Conservation (phyloP, 805 yeast species). For the Candida silvicultrix region DNA sequence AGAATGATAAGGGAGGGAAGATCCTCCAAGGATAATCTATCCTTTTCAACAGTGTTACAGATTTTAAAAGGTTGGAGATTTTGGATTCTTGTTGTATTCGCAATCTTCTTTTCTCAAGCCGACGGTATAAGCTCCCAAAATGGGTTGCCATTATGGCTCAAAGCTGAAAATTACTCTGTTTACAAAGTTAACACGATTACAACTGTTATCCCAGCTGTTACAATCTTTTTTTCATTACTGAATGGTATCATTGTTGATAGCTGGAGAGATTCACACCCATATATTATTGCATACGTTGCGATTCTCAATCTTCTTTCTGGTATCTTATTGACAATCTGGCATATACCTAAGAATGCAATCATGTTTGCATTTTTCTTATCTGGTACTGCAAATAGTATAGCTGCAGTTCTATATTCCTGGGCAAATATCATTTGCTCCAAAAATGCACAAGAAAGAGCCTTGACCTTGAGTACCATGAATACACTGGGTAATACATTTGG, state of each 20-base stretch:
- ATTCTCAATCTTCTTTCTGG: conserved; percentile 24
- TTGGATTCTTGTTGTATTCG: conserved; percentile 37
- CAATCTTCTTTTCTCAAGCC: conserved; percentile 28
- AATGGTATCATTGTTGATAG: conserved; percentile 25
- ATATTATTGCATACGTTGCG: conserved; percentile 17
- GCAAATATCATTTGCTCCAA: conserved; percentile 50
- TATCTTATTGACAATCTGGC: conserved; percentile 28
- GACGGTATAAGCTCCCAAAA: conserved; percentile 25
- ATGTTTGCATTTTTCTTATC: conserved; percentile 57
- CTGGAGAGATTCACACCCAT: conserved; percentile 21
- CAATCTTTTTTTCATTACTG: conserved; percentile 17
- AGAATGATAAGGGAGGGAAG: conserved; percentile 24
- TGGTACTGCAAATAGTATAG: conserved; percentile 55
- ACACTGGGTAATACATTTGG: conserved; percentile 45
- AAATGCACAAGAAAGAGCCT: conserved; percentile 46
- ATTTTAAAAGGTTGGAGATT: conserved; percentile 12
- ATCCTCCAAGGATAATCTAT: conserved; percentile 18
- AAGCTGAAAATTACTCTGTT: conserved; percentile 31
- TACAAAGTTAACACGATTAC: conserved; percentile 41
- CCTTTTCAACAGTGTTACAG: conserved; percentile 4
- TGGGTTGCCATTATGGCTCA: conserved; percentile 40
- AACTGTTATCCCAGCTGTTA: conserved; percentile 47
- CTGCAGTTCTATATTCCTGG: conserved; percentile 55
- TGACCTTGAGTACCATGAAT: conserved; percentile 46
- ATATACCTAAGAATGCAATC: conserved; percentile 45